Conservation (phyloP, 1,139 yeast genomes). For the Keqinozyma sinolaborantium region DNA sequence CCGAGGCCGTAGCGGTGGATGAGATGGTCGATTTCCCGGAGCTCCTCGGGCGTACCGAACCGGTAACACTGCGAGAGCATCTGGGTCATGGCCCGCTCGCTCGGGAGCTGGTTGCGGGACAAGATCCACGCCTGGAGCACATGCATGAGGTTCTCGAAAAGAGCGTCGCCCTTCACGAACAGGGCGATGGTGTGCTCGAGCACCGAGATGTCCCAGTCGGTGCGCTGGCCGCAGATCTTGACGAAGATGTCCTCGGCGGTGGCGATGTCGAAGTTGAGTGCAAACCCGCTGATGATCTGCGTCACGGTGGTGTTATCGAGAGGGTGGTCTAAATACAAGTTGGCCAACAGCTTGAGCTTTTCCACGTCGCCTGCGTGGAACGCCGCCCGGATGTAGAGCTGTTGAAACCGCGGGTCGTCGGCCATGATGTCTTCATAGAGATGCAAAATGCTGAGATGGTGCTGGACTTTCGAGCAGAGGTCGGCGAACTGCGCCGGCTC, state of each 20-base stretch:
- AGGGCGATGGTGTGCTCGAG: constrained; percentile 25
- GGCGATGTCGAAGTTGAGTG: constrained; percentile 32
- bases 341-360: constrained; percentile 3
- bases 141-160: constrained; percentile 29
- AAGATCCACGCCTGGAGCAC: constrained; percentile 27
- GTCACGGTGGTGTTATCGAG: constrained; percentile 23
- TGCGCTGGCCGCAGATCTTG: constrained; percentile 7
- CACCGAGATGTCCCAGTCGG: constrained; percentile 18
- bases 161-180: constrained; percentile 24
- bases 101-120: constrained; percentile 19
- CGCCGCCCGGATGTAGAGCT: constrained; percentile 6
- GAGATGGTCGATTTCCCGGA: constrained; percentile 17
- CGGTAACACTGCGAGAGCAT: constrained; percentile 27
- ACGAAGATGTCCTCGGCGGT: constrained; percentile 21
- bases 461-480: neutral
- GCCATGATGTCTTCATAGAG: constrained; percentile 4
- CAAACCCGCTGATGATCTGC: constrained; percentile 27
- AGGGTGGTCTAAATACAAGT: constrained; percentile 5
- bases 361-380: constrained; percentile 8
- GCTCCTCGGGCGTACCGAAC: constrained; percentile 28
- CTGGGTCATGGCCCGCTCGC: constrained; percentile 23
- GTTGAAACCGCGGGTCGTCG: constrained; percentile 6
- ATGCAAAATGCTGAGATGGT: constrained; percentile 2
- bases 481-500: neutral
- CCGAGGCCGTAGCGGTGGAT: constrained; percentile 18